Evolutionary conservation across 2,329 filamentous ascomycete genomes (phyloP), one percentile per base, ranked within the genome.

Genomic region (Lasiodiplodia gonubiensis): DNA sequence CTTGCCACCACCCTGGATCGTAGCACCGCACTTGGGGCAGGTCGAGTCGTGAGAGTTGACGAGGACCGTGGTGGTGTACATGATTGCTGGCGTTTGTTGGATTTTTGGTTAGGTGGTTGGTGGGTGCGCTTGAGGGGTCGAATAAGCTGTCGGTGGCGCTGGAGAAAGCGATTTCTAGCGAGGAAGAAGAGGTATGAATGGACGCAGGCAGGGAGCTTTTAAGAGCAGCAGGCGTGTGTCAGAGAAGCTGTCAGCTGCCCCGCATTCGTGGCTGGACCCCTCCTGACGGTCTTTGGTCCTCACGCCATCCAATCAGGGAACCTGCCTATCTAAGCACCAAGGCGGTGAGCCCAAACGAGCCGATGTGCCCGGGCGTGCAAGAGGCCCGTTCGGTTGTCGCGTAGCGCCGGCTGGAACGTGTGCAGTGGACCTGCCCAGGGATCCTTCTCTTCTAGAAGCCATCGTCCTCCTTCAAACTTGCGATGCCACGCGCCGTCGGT

Each of bases 11-110:
- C 71, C 74, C 48, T 64, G 69, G 68, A 76, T 77, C 46, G 60
- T 67, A 7, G 76, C 75, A 67, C 77, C 76, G 70, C 78, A 80
- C 72, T 80, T 80, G 69, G 78, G 78, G 75, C 78, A 80, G 70
- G 69, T 67, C 70, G 61, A 71, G 67, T 69, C 69, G 72, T 78
- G 75, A 61, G 53, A 69, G 71, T 79, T 70, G 70, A 78, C 72
- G 64, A 75, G 73, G 35, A 70, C 64, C 55, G 68, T 72, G 51
- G 71, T 70, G 42, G 67, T 23, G 12, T 68, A 35, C 66, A 67
- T 67, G 37, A 21, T 67, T 39, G 48, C 21, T 42, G 30, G 3
- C 25, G 10, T 23, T 11, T 35, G 18, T 30, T 30, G 23, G n/a
- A 27, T 14, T 42, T 30, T 18, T 25, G n/a, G 30, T 39, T 23